Percentiles rank a stretch among this genome's conserved stretches.
These are phyloP conservation scores for Lunasporangiospora selenospora DNA, from an alignment of 192 early-diverging fungal species.

Conservation along the genomic window DNA sequence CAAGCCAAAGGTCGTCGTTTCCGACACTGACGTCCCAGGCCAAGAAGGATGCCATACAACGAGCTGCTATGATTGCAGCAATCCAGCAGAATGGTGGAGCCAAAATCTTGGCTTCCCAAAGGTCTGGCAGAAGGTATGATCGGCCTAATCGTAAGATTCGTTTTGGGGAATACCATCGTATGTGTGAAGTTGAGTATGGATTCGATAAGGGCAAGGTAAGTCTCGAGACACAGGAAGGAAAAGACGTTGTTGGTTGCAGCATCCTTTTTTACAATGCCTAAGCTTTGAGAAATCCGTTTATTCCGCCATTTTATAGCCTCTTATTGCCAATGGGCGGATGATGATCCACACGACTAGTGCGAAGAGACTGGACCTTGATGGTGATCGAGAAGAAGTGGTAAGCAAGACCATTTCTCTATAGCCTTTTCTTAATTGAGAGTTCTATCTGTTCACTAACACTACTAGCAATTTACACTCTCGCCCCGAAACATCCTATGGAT, in stretches of 20 bases:
- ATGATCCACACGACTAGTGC: conserved; percentile 28
- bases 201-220: conserved; percentile 42
- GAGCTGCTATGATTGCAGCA: conserved; percentile 43
- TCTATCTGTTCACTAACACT: too few species aligned
- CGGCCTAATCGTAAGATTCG: conserved; percentile 35
- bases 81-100: conserved; percentile 45
- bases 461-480: too few species aligned
- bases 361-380: conserved; percentile 3
- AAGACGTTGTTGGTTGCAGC: background rate
- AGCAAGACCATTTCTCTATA: too few species aligned
- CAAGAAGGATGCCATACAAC: conserved; percentile 30
- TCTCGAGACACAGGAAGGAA: background rate
- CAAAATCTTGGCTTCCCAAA: conserved; percentile 24
- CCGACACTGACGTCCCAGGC: conserved; percentile 37
- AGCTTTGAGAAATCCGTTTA: background rate
- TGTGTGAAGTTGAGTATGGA: conserved; percentile 40
- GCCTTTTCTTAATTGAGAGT: too few species aligned
- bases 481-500: background rate
- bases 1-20: conserved; percentile 18
- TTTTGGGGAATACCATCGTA: conserved; percentile 37
- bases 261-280: background rate
- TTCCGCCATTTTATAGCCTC: conserved; percentile 5
- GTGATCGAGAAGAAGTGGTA: conserved; percentile 33
- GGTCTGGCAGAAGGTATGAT: conserved; percentile 31
- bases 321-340: conserved; percentile 34